Percentiles rank a stretch among this genome's conserved stretches.
phyloP scores from a whole-genome alignment of 768 basidiomycete species.

The Pleurotus djamor region DNA sequence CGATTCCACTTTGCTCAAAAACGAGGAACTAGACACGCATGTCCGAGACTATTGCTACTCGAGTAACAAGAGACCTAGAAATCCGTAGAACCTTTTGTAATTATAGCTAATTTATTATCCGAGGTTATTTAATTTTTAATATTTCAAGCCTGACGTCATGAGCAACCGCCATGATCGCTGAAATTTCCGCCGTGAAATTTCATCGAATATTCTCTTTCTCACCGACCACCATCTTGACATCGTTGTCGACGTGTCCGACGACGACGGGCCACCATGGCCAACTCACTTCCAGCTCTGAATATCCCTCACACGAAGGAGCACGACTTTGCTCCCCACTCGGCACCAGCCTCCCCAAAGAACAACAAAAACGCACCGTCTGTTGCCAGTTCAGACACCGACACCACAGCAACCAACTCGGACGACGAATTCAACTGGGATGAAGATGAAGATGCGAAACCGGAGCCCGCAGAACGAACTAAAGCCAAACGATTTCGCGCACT shows the following conservation, averaged over 20 bases:
- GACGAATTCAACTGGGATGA: conserved; percentile 81
- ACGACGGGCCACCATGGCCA: neutral
- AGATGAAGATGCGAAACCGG: conserved; percentile 40
- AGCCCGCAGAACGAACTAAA: conserved; percentile 29
- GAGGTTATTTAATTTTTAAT: neutral
- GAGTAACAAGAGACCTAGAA: no score
- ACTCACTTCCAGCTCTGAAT: neutral
- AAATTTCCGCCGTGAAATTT: neutral
- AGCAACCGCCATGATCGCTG: neutral
- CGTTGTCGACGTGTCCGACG: neutral
- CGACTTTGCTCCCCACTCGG: conserved; percentile 3
- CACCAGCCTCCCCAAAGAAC: neutral
- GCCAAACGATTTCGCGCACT: conserved; percentile 62
- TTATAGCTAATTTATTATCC: neutral
- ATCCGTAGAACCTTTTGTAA: no score
- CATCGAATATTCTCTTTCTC: neutral
- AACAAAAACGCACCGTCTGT: neutral
- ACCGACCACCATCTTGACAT: neutral
- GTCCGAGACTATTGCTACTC: no score
- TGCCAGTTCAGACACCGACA: conserved; percentile 31
- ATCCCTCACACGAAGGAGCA: neutral
- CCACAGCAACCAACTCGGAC: conserved; percentile 55
- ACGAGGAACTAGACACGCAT: no score
- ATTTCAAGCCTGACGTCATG: neutral
- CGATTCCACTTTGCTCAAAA: no score